Evolutionary conservation across 345 rosid species (phyloP), one percentile per base, ranked within the genome.

Genomic region (Camelina laxa): DNA sequence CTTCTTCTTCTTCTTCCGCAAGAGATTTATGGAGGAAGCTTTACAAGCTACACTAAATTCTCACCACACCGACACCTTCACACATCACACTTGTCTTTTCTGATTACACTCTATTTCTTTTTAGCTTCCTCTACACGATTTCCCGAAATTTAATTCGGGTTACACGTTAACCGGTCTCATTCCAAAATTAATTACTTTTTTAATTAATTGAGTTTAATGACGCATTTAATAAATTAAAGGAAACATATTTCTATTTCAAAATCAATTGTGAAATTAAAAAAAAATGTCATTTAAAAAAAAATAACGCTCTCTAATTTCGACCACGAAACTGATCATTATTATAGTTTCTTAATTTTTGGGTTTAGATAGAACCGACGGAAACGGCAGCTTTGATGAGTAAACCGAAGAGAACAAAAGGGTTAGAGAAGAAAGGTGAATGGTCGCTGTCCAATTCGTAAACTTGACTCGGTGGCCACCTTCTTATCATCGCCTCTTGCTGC

Each of bases 371-470:
- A 47, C 76, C 85, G 8, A 62, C 41, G 9, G 87, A 80, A 24
- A 85, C 68, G 1, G 86, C 89, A 20, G 87, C 88, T 79, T 94
- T 84, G 50, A 91, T 63, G 22, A 94, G 91, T 61, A 88, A 61
- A 54, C 95, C 98, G 21, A 79, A 79, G 69, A 94, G 93, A 70
- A 66, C 33, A 69, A 87, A 85, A 2, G 97, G 89, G 60, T 85
- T 67, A 20, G 97, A 91, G 81, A 94, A 94, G 59, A 86, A 86
- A 3, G 98, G 97, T 75, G 90, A 87, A 77, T 94, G 98, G 72
- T 94, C 98, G 8, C 83, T 79, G 4, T 91, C 95, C 83, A 94
- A 8, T 38, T 50, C 79, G 59, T 68, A 88, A 4, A 80, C 89
- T 67, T 86, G 72, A 2, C 61, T 74, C 31, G 97, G 96, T 0